Percentiles rank a stretch among this genome's conserved stretches.
Evolutionary conservation across 768 basidiomycete species (phyloP).

Genomic region (Solioccasus polychromus): DNA sequence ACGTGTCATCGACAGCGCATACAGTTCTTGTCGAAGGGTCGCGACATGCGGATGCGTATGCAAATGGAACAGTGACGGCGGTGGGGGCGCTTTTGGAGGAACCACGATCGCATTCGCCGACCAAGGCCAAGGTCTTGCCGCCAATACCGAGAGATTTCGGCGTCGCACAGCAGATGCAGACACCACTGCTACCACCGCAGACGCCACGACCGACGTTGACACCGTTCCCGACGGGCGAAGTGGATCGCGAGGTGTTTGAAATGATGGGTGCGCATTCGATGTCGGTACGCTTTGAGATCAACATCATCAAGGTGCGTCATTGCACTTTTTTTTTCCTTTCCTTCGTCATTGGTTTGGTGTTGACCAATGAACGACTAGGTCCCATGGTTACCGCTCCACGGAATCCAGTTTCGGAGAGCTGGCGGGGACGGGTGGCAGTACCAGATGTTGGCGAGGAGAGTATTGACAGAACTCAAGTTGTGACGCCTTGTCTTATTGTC

Average conservation of each 20-base stretch:
- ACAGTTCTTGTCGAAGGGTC: constrained; percentile 36
- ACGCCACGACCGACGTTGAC: constrained; percentile 41
- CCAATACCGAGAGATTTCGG: constrained; percentile 78
- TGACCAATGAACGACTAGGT: constrained; percentile 49
- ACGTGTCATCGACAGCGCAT: constrained; percentile 60
- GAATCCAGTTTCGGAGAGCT: constrained; percentile 90
- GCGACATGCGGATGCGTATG: constrained; percentile 26
- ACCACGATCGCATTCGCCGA: constrained; percentile 45
- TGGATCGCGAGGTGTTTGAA: constrained; percentile 68
- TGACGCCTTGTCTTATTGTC: constrained; percentile 36
- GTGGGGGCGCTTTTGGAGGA: constrained; percentile 27
- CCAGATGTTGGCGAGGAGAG: constrained; percentile 88
- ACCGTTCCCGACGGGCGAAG: constrained; percentile 63
- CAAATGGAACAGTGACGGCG: constrained; percentile 21
- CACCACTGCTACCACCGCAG: constrained; percentile 15
- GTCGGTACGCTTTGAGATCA: constrained; percentile 94
- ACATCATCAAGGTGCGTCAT: constrained; percentile 84
- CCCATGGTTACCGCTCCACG: constrained; percentile 89
- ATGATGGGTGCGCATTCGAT: constrained; percentile 71
- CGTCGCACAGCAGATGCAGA: constrained; percentile 18
- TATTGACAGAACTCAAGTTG: constrained; percentile 85
- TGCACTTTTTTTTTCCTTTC: background rate
- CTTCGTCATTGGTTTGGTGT: background rate
- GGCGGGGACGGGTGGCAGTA: constrained; percentile 97
- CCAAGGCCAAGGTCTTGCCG: constrained; percentile 65